Base-by-base conservation (phyloP, 352 stramenopile genomes). In the Phytophthora aleatoria region DNA sequence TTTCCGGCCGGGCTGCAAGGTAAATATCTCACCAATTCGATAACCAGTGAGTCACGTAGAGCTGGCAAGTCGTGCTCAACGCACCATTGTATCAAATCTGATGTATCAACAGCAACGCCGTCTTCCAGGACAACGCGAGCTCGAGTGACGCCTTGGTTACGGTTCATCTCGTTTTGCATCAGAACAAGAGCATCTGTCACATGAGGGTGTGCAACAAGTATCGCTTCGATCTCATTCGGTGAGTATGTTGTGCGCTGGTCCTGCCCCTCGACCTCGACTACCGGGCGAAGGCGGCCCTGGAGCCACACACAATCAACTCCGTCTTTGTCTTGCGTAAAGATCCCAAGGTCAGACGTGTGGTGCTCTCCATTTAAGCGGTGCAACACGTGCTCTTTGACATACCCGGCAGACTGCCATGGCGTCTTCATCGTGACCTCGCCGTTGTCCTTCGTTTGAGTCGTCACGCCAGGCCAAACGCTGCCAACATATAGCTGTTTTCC, bases 1-100 rank as follows among this genome's bases (percentile, higher is more conserved):
- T 96, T 96, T 16, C 88, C 88, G 20, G 88, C 88, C 20, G 88
- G 81, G 28, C 86, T 96, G 57, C 88, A 96, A 2, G 81, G 81
- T 49, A 96, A 66, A 44, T 77, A 92, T 15, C 77, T 71, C 1
- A 83, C 80, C 16, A 91, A 47, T 16, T 91, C 71, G 41, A 96
- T 61, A 35, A 69, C 38, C n/a, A 90, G 35, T 15, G 63, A 31
- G 31, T 74, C 59, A n/a, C 61, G 47, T 15, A 88, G 47, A 3
- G 49, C 50, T 15, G 81, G 73, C 12, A 93, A 70, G 13, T 65
- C 53, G 27, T 78, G 56, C 15, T 61, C 33, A 7, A 44, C 52
- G 28, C 72, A 85, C 75, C 69, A 86, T 4, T 71, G 45, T 15
- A 62, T 60, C 5, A 93, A 55, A 30, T 83, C 59, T 26, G 64